phyloP scores from a whole-genome alignment of 177 flowering plant species.

The Vitis hybrid region DNA sequence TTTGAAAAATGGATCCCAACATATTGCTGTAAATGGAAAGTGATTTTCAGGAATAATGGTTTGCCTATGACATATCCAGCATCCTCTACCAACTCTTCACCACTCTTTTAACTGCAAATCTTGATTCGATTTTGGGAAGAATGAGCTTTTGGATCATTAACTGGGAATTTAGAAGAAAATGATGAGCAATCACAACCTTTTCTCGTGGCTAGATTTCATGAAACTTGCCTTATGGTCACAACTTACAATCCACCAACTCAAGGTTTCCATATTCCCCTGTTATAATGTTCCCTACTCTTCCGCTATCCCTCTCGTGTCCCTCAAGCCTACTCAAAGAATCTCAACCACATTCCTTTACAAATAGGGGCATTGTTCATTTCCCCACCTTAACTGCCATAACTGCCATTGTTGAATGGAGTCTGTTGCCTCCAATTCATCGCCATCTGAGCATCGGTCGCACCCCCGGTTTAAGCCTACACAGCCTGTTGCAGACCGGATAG shows the following conservation, averaged over 20 bases:
- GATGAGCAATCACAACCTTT: too few relatives aligned
- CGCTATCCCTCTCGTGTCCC: conserved; percentile 39
- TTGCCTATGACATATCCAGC: too few relatives aligned
- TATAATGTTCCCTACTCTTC: conserved; percentile 4
- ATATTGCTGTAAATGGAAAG: too few relatives aligned
- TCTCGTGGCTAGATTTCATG: too few relatives aligned
- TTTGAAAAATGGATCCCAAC: too few relatives aligned
- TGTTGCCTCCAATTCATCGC: conserved; percentile 44
- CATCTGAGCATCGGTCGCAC: conserved; percentile 21
- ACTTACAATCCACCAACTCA: background rate
- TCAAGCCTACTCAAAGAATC: conserved; percentile 33
- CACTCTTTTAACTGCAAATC: too few relatives aligned
- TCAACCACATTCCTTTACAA: conserved; percentile 16
- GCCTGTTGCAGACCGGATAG: conserved; percentile 56
- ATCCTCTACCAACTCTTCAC: too few relatives aligned
- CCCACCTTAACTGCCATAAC: background rate
- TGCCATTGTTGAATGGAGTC: conserved; percentile 37
- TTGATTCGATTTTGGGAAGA: too few relatives aligned
- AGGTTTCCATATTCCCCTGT: background rate
- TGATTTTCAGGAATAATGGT: too few relatives aligned
- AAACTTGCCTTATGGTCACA: conserved; percentile 20
- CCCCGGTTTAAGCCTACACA: conserved; percentile 34
- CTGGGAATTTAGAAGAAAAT: too few relatives aligned
- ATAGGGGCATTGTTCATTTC: background rate
- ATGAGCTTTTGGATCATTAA: too few relatives aligned